Percentiles rank a stretch among this genome's conserved stretches.
These are phyloP conservation scores for Mucor irregularis DNA, from an alignment of 371 early-diverging fungal species.

Conservation along the genomic window DNA sequence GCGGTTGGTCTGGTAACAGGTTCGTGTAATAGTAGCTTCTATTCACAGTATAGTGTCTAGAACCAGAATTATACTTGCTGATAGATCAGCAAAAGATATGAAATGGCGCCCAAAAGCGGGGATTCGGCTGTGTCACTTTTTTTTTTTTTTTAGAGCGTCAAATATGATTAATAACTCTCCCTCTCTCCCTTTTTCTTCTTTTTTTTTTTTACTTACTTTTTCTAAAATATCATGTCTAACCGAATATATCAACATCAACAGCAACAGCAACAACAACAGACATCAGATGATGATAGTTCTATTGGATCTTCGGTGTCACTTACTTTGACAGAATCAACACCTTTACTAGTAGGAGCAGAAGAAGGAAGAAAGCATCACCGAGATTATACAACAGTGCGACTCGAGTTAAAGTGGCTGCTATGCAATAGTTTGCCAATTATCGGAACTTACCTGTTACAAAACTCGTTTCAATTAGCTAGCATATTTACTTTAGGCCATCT, in stretches of 20 bases:
- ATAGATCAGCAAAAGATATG: no score
- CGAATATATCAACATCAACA: slow-evolving; percentile 15
- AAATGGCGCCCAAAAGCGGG: no score
- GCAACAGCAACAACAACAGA: not conserved
- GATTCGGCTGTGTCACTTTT: no score
- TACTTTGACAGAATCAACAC: slow-evolving; percentile 19
- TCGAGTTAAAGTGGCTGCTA: slow-evolving; percentile 48
- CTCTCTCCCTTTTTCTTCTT: not conserved
- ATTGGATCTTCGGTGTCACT: slow-evolving; percentile 2
- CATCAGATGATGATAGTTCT: not conserved
- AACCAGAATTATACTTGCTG: no score
- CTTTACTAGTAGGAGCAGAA: not conserved
- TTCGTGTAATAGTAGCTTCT: no score
- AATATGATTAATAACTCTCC: no score
- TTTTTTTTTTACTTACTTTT: not conserved
- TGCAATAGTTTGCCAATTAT: slow-evolving; percentile 59
- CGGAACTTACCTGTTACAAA: slow-evolving; percentile 65
- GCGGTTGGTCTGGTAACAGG: no score
- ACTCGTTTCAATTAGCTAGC: slow-evolving; percentile 62
- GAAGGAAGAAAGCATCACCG: not conserved
- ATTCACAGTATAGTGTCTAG: no score
- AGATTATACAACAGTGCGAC: slow-evolving; percentile 14
- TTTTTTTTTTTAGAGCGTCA: no score
- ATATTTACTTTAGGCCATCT: slow-evolving; percentile 68
- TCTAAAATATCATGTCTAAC: not conserved